Evolutionary conservation across 768 basidiomycete genomes (phyloP), one percentile per base, ranked within the genome.

Genomic region (Serendipita indica): DNA sequence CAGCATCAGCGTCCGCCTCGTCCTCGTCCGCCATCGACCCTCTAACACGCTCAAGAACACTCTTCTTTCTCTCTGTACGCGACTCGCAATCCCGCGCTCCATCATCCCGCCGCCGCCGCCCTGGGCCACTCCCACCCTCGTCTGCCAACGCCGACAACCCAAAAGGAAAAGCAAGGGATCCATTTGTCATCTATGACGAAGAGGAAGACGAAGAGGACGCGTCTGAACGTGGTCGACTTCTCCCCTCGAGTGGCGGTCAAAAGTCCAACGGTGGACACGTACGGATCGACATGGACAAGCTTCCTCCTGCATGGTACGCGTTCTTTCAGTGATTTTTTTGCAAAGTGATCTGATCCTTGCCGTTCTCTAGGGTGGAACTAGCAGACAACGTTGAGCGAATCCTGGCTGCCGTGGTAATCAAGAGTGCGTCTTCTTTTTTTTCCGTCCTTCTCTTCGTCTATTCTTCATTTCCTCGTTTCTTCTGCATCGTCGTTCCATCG

Each of bases 11-110:
- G 32, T 33, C 49, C 49, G 32, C 32, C 25, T 27, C 49, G 49
- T 22, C 25, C 32, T 16, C 16, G 32, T 54, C 30, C 34, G 30
- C 45, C n/a, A 45, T 28, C 22, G 61, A 64, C 37, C 63, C 63
- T 18, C 34, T 57, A n/a, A 90, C 86, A 33, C 84, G 94, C 64
- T 91, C 89, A 1, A 72, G 94, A 46, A 97, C 94, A 2, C 79
- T 89, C 58, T 80, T 97, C 65, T 98, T 97, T 71, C 84, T 93
- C 61, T 94, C 92, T 3, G 91, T 87, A 71, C 79, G 94, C 61
- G 88, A 93, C 72, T 89, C 89, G n/a, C n/a, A n/a, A n/a, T n/a
- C n/a, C 3, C 75, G 75, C 43, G 74, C 78, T 22, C 74, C 62
- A 41, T 16, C 71, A 25, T 62, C 43, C 43, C 61, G 20, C 41